phyloP scores from a whole-genome alignment of 2,329 filamentous ascomycete genomes.

The Aspergillus sp. region DNA sequence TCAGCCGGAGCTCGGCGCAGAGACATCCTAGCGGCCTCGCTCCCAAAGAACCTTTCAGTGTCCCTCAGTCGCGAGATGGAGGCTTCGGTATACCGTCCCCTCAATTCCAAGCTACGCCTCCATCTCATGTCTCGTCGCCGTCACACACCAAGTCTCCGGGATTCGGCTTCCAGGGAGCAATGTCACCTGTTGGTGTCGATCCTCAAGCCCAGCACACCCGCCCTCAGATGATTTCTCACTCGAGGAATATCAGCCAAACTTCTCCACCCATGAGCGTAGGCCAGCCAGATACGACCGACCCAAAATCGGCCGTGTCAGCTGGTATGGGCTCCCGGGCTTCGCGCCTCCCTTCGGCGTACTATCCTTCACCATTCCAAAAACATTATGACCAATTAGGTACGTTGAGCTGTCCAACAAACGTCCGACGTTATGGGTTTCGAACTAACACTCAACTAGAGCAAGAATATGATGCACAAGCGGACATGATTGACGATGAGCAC shows the following conservation, averaged over 20 bases:
- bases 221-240: conserved; percentile 46
- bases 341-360: conserved; percentile 59
- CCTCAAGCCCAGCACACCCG: conserved; percentile 47
- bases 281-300: conserved; percentile 37
- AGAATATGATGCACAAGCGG: conserved; percentile 89
- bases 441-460: conserved; percentile 68
- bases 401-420: conserved; percentile 46
- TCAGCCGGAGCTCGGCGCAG: conserved; percentile 73
- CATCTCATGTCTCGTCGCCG: conserved; percentile 73
- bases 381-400: conserved; percentile 96
- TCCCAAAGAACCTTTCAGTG: conserved; percentile 57
- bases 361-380: conserved; percentile 84
- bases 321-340: conserved; percentile 27
- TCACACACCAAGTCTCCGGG: conserved; percentile 62
- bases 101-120: conserved; percentile 76
- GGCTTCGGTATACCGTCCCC: conserved; percentile 57
- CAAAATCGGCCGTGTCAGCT: conserved; percentile 34
- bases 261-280: conserved; percentile 36
- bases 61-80: conserved; percentile 51
- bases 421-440: neutral
- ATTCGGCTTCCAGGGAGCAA: conserved; percentile 59
- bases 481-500: conserved; percentile 82
- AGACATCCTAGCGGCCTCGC: conserved; percentile 72
- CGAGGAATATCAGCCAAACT: conserved; percentile 34
- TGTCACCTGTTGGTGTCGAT: conserved; percentile 62